Evolutionary conservation across 2,329 filamentous ascomycete species (phyloP).

Genomic region (Trichoderma pleuroti): DNA sequence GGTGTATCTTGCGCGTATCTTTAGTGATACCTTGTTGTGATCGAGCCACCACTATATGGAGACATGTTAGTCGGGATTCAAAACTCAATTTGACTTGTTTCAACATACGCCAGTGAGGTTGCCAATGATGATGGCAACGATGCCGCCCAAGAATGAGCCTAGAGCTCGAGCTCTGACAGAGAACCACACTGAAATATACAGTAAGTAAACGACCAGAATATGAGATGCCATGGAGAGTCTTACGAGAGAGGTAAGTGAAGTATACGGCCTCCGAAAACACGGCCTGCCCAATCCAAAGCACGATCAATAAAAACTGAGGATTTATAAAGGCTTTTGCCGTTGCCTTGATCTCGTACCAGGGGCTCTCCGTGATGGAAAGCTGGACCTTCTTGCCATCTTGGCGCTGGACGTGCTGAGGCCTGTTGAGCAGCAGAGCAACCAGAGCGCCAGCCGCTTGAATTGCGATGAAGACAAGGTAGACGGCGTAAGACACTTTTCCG

Average conservation of each 20-base stretch:
- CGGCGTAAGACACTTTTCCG: slow-evolving; percentile 65
- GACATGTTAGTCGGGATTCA: neutral
- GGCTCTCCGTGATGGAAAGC: slow-evolving; percentile 53
- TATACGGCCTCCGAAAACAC: slow-evolving; percentile 70
- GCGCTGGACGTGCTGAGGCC: slow-evolving; percentile 59
- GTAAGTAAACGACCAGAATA: neutral
- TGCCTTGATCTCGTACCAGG: slow-evolving; percentile 56
- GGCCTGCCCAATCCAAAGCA: slow-evolving; percentile 66
- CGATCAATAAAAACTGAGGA: slow-evolving; percentile 59
- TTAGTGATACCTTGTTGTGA: slow-evolving; percentile 51
- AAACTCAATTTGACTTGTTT: neutral
- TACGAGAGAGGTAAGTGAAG: slow-evolving; percentile 58
- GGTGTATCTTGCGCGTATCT: slow-evolving; percentile 49
- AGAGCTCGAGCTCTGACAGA: slow-evolving; percentile 65
- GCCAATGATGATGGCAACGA: slow-evolving; percentile 62
- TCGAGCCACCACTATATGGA: slow-evolving; percentile 53
- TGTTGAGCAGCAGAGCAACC: slow-evolving; percentile 60
- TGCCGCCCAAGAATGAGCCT: slow-evolving; percentile 66
- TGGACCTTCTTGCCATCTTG: slow-evolving; percentile 61
- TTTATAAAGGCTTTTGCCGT: slow-evolving; percentile 58
- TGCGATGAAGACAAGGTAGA: slow-evolving; percentile 68
- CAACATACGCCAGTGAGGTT: slow-evolving; percentile 58
- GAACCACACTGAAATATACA: slow-evolving; percentile 54
- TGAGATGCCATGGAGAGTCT: neutral
- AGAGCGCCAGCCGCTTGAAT: slow-evolving; percentile 64